Evolutionary conservation across 108 stramenopile genomes (phyloP), one percentile per base, ranked within the genome.

Genomic region (Hondaea fermentalgiana): DNA sequence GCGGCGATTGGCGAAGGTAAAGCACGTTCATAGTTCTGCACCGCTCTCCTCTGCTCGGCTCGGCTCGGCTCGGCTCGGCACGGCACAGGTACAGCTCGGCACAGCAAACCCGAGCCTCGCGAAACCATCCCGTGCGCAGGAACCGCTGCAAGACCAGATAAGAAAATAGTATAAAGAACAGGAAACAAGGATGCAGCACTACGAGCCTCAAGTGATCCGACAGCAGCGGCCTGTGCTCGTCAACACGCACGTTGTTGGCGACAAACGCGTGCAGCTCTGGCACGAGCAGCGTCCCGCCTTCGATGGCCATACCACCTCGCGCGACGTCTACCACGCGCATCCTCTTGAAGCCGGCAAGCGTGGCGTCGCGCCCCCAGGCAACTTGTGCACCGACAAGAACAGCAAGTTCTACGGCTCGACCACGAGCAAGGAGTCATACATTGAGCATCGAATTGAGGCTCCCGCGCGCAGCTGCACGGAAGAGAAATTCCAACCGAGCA

Each of bases 191-290:
- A 42, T 28, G 64, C 14, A 12, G 64, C 64, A 42, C 21, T 17
- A 69, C 21, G 21, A 69, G 64, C 25, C 6, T 8, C 42, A 42
- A 14, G 17, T 42, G 64, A 42, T 42, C 21, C 8, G 12, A 23
- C 25, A 42, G 64, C 64, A 69, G 64, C 35, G 64, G 64, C 64
- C 35, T 8, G 76, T 16, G 76, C 51, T 83, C 23, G 76, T 83
- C 16, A 83, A 83, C 51, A 83, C 76, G 49, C 76, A 83, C 76
- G 49, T 83, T 2, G 76, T 6, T 6, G 76, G 76, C 49, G 76
- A 83, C 51, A 83, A 83, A 45, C 76, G 51, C 25, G 51, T 83
- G 49, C 76, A 83, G 76, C 19, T 83, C 16, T 83, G 76, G 76
- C 45, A 53, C 25, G 76, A 47, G 23, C 45, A 83, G 76, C 19